Evolutionary conservation across 176 grass and related monocot genomes (phyloP).

Genomic region (Lolium multiflorum): DNA sequence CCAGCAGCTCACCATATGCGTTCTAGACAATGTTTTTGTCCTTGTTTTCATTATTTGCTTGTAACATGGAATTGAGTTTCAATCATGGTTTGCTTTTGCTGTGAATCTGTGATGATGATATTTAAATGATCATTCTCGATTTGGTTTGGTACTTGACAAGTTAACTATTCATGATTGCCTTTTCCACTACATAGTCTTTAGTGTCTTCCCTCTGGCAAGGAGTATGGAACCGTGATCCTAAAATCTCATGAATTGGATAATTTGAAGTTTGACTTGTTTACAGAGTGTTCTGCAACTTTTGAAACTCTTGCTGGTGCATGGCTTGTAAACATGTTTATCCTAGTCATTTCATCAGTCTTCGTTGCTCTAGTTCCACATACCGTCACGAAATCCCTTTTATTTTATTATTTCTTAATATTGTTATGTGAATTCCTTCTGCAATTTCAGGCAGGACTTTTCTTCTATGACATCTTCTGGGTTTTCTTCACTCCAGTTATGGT

Average conservation of each 20-base stretch:
- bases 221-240: neutral
- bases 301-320: neutral
- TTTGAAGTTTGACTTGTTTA: neutral
- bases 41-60: neutral
- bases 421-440: conserved; percentile 14
- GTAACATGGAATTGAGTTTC: neutral
- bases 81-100: neutral
- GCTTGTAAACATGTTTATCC: conserved; percentile 27
- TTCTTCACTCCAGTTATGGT: conserved; percentile 99
- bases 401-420: conserved; percentile 5
- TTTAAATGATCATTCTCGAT: neutral
- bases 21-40: neutral
- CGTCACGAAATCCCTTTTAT: neutral
- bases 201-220: neutral
- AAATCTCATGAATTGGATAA: neutral
- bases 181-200: neutral
- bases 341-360: conserved; percentile 16
- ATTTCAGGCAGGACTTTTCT: conserved; percentile 78
- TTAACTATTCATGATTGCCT: neutral
- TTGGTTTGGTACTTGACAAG: neutral
- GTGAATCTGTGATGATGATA: neutral
- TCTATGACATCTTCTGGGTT: conserved; percentile 99
- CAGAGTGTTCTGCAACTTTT: neutral
- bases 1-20: neutral
- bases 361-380: conserved; percentile 30